Evolutionary conservation across 345 rosid genomes (phyloP).

Genomic region (Syzygium aromaticum): DNA sequence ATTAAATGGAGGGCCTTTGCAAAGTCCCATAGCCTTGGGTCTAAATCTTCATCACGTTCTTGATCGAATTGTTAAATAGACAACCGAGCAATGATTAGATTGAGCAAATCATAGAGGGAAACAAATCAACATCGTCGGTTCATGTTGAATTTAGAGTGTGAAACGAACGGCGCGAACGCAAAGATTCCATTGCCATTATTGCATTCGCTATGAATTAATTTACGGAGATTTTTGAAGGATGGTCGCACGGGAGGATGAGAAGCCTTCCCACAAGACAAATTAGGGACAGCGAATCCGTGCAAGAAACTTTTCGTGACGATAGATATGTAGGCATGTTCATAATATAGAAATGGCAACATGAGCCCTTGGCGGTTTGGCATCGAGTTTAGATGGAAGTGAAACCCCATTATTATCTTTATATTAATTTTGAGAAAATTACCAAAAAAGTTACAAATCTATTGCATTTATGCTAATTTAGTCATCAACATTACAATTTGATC

Average conservation of each 20-base stretch:
- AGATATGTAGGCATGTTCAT: background rate
- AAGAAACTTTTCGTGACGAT: background rate
- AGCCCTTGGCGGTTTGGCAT: background rate
- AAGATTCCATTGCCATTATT: background rate
- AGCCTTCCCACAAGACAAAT: background rate
- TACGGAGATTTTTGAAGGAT: background rate
- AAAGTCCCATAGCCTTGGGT: background rate
- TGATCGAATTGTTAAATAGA: background rate
- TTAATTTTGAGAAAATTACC: background rate
- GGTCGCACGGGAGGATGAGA: background rate
- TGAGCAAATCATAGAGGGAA: background rate
- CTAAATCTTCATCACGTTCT: background rate
- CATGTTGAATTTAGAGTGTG: background rate
- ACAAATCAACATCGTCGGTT: background rate
- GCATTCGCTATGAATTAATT: background rate
- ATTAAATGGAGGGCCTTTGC: background rate
- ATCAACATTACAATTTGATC: fast-evolving
- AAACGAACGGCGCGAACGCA: background rate
- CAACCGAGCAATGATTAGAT: background rate
- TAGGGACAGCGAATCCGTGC: background rate
- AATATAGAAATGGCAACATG: background rate
- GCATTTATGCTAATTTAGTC: fast-evolving
- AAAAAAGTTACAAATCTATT: background rate
- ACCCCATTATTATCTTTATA: background rate
- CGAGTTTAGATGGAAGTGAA: background rate